Percentiles rank a stretch among this genome's conserved stretches.
These are phyloP conservation scores for Collybia mongolica DNA, from an alignment of 768 basidiomycete genomes.

Conservation along the genomic window DNA sequence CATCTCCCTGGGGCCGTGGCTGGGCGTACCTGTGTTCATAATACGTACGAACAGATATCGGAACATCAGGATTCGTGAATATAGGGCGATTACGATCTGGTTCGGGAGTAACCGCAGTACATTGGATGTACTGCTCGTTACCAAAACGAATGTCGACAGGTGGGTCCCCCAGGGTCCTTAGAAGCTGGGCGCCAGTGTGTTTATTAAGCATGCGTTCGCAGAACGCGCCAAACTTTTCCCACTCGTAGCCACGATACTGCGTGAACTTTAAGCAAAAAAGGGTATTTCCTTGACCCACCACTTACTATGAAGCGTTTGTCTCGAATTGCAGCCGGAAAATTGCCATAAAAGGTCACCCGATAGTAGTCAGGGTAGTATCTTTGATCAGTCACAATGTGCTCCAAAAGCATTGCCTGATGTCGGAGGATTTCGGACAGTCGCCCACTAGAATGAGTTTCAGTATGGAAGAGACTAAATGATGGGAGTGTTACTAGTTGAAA, in stretches of 20 bases:
- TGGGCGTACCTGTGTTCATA: slow-evolving; percentile 80
- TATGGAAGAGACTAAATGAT: slow-evolving; percentile 4
- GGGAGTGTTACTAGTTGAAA: slow-evolving; percentile 75
- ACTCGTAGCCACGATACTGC: slow-evolving; percentile 91
- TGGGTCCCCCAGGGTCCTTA: slow-evolving; percentile 74
- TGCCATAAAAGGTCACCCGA: slow-evolving; percentile 90
- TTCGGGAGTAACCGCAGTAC: slow-evolving; percentile 82
- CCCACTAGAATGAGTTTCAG: slow-evolving; percentile 40
- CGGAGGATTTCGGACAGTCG: slow-evolving; percentile 83
- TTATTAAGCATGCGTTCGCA: slow-evolving; percentile 92
- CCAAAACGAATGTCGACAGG: slow-evolving; percentile 79
- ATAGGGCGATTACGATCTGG: slow-evolving; percentile 75
- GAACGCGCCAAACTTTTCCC: slow-evolving; percentile 90
- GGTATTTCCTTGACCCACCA: slow-evolving; percentile 18
- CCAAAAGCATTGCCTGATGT: slow-evolving; percentile 84
- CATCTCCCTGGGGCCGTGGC: background rate
- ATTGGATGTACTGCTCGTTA: slow-evolving; percentile 83
- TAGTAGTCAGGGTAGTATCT: slow-evolving; percentile 93
- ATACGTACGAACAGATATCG: slow-evolving; percentile 75
- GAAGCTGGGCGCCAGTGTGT: slow-evolving; percentile 79
- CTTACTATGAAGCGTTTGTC: slow-evolving; percentile 90
- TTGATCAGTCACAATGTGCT: slow-evolving; percentile 81
- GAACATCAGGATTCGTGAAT: slow-evolving; percentile 84
- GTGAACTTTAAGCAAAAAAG: slow-evolving; percentile 5
- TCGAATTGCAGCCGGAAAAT: slow-evolving; percentile 81